Conservation (phyloP, 1,139 yeast species). For the Suhomyces terraborum region DNA sequence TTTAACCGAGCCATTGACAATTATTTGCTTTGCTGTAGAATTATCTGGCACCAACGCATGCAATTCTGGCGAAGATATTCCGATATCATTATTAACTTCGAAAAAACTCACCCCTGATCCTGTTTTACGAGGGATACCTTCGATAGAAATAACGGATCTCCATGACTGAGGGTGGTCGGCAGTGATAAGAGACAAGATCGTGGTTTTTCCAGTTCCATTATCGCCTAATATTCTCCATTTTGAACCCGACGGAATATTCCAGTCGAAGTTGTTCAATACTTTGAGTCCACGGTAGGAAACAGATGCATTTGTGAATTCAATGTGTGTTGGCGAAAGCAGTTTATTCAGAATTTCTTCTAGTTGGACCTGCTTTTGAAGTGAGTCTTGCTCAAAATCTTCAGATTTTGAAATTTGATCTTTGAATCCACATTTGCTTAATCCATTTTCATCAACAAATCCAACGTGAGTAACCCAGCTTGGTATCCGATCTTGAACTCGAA, state of each 20-base stretch:
- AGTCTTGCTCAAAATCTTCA: slow-evolving; percentile 1
- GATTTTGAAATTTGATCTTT: slow-evolving; percentile 24
- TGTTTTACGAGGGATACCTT: slow-evolving; percentile 68
- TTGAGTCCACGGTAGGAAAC: slow-evolving; percentile 66
- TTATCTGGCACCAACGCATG: slow-evolving; percentile 76
- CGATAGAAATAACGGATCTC: slow-evolving; percentile 66
- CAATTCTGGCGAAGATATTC: slow-evolving; percentile 88
- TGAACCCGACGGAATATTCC: slow-evolving; percentile 72
- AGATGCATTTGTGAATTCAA: slow-evolving; percentile 64
- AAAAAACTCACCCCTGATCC: slow-evolving; percentile 74
- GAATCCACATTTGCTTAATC: slow-evolving; percentile 53
- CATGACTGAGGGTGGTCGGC: slow-evolving; percentile 98
- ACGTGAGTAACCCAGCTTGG: slow-evolving; percentile 82
- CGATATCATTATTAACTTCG: slow-evolving; percentile 76
- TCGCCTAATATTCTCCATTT: slow-evolving; percentile 89
- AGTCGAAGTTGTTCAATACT: slow-evolving; percentile 59
- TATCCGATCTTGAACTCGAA: slow-evolving; percentile 70
- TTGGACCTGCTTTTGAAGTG: slow-evolving; percentile 9
- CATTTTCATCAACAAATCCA: slow-evolving; percentile 58
- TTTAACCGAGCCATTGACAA: slow-evolving; percentile 68
- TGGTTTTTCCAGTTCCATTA: slow-evolving; percentile 93
- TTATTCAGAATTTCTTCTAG: slow-evolving; percentile 6
- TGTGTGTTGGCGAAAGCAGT: slow-evolving; percentile 26
- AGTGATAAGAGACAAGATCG: slow-evolving; percentile 76
- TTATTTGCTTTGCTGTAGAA: slow-evolving; percentile 55